Evolutionary conservation across 2,329 filamentous ascomycete species (phyloP).

Genomic region (Colletotrichum noveboracense): DNA sequence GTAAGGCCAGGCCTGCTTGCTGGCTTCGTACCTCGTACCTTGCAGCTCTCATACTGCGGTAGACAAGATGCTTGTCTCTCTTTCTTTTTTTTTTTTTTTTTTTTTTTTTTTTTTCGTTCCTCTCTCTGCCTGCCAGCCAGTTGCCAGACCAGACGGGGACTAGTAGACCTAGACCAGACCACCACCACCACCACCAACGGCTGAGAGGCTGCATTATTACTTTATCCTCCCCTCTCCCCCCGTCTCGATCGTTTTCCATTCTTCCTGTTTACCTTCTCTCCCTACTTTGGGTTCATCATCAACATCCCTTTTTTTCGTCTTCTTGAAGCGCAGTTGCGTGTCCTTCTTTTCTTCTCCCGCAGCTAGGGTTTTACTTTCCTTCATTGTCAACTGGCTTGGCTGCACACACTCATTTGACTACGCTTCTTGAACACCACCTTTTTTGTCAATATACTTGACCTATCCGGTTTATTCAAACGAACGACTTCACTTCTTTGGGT

Average conservation of each 20-base stretch:
- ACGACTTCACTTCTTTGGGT: slow-evolving; percentile 20
- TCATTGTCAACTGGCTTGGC: slow-evolving; percentile 61
- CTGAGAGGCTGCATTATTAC: slow-evolving; percentile 34
- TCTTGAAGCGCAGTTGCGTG: slow-evolving; percentile 38
- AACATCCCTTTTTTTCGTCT: slow-evolving; percentile 40
- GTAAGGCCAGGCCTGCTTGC: not conserved
- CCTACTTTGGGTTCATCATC: slow-evolving; percentile 28
- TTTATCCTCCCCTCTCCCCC: slow-evolving; percentile 19
- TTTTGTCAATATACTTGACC: slow-evolving; percentile 23
- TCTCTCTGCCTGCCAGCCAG: not conserved
- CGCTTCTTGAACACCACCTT: slow-evolving; percentile 44
- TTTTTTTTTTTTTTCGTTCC: not conserved
- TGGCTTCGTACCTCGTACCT: not conserved
- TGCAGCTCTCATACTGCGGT: not conserved
- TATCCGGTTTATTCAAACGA: slow-evolving; percentile 25
- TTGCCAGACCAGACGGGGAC: slow-evolving; percentile 5
- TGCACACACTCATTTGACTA: slow-evolving; percentile 60
- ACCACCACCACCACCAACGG: not conserved
- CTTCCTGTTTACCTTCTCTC: slow-evolving; percentile 32
- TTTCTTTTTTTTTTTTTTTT: not conserved
- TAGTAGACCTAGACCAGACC: not conserved
- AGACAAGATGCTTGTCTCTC: slow-evolving; percentile 25
- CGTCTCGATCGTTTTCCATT: slow-evolving; percentile 20
- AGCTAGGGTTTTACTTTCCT: slow-evolving; percentile 47
- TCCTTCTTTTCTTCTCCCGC: slow-evolving; percentile 46